These are phyloP conservation scores for Ogataea corticis DNA, from an alignment of 805 yeast species.

Conservation along the genomic window DNA sequence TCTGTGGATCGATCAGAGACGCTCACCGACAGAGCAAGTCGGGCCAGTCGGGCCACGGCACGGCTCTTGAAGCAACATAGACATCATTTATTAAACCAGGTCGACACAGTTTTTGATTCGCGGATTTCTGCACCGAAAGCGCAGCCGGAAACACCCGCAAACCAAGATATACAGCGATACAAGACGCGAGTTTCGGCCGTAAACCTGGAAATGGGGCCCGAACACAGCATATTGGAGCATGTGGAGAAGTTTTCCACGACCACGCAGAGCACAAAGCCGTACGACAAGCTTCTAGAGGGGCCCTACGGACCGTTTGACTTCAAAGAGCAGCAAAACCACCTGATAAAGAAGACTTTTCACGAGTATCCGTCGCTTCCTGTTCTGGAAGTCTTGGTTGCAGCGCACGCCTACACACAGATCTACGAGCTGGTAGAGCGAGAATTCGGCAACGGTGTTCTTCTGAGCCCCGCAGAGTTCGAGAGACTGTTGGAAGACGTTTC, in stretches of 20 bases:
- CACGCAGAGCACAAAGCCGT: slow-evolving; percentile 5
- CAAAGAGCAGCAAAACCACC: not conserved
- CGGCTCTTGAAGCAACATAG: slow-evolving; percentile 1
- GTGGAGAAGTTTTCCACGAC: slow-evolving; percentile 4
- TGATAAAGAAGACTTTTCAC: not conserved
- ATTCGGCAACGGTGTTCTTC: slow-evolving; percentile 5
- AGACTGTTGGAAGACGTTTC: slow-evolving; percentile 20
- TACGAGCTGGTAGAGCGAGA: slow-evolving; percentile 8
- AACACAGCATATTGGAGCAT: slow-evolving; percentile 1
- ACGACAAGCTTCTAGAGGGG: slow-evolving; percentile 8
- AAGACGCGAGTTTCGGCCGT: not conserved
- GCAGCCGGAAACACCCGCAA: not conserved
- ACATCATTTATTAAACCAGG: not conserved
- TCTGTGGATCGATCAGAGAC: not conserved
- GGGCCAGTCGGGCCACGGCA: slow-evolving; percentile 3
- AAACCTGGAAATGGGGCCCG: slow-evolving; percentile 1
- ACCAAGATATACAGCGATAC: slow-evolving; percentile 1
- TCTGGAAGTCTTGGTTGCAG: slow-evolving; percentile 1
- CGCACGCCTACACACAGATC: not conserved
- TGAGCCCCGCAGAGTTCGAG: slow-evolving; percentile 28
- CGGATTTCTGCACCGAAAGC: not conserved
- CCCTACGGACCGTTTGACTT: not conserved
- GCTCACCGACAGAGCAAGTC: not conserved
- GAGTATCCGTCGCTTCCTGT: slow-evolving; percentile 9
- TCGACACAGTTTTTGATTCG: not conserved